phyloP scores from a whole-genome alignment of 2,329 filamentous ascomycete species.

The Thielaviopsis populi region DNA sequence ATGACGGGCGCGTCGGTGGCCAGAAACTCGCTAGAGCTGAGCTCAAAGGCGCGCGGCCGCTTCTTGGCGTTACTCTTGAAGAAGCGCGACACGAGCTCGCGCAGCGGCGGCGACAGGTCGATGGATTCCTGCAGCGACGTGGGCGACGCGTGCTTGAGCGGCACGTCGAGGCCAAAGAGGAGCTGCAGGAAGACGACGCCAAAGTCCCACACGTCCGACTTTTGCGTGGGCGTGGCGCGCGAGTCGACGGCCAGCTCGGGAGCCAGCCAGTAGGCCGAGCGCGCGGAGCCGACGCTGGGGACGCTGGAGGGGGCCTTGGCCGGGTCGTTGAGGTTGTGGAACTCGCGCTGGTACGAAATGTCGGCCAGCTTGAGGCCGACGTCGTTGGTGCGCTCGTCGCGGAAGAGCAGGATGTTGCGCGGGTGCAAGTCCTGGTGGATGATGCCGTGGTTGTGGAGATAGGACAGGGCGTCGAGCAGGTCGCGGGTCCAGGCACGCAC shows the following conservation, averaged over 20 bases:
- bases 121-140: constrained; percentile 55
- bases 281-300: constrained; percentile 43
- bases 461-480: constrained; percentile 74
- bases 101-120: constrained; percentile 56
- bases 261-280: constrained; percentile 69
- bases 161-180: constrained; percentile 70
- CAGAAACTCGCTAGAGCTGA: constrained; percentile 49
- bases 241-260: constrained; percentile 55
- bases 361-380: constrained; percentile 62
- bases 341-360: constrained; percentile 51
- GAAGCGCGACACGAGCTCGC: constrained; percentile 67
- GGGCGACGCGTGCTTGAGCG: constrained; percentile 66
- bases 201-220: constrained; percentile 91
- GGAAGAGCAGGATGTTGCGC: constrained; percentile 63
- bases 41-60: constrained; percentile 64
- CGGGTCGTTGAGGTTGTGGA: constrained; percentile 44
- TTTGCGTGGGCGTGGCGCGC: constrained; percentile 50
- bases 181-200: constrained; percentile 87
- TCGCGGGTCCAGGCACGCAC: constrained; percentile 85
- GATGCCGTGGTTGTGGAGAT: constrained; percentile 70
- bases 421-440: constrained; percentile 72
- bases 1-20: constrained; percentile 49
- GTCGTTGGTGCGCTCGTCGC: constrained; percentile 47
- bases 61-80: constrained; percentile 78
- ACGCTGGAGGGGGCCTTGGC: constrained; percentile 39